Base-by-base conservation (phyloP, 305 asterid genomes). In the Rubia peregrina region DNA sequence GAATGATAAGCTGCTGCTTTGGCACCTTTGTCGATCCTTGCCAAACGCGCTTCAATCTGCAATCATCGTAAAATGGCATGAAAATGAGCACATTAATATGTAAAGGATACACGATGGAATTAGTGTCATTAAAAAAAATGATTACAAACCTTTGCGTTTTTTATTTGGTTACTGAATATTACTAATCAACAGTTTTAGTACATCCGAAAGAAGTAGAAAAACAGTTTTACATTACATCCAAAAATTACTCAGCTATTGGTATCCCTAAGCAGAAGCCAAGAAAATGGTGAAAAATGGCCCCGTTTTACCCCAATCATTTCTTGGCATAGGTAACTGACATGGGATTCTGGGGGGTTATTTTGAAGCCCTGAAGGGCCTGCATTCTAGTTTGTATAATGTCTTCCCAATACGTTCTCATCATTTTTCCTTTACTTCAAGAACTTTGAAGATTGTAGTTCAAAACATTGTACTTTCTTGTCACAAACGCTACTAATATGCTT, bases 281-380 rank as follows among this genome's bases (percentile, higher is more conserved):
- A 8, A 30, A 30, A 30, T 30, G 36, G 36, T 30, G 36, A 30
- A 30, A 30, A 30, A 30, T 30, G 36, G 2, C 36, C 3, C 36
- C 1, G 36, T 30, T 30, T 30, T 30, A 30, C 36, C 1, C 36
- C 61, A 56, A 75, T 76, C 81, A 94, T 76, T 94, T 94, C 73
- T 94, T 94, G 70, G 98, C 97, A 76, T 83, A 94, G 14, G 89
- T 76, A 76, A 94, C 85, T 69, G 87, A 85, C 99, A 94, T 94
- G 67, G 99, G 94, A 76, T 89, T 88, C 74, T 89, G 91, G 61
- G 96, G 82, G 61, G 89, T 86, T 77, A 94, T 87, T 79, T 86
- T 91, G 87, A 94, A 94, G 82, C 96, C 97, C 74, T 91, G 98
- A 70, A 91, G 97, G 68, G 86, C 96, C 83, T 91, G 95, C 36